Base-by-base conservation (phyloP, 1,139 yeast genomes). In the Diutina pseudorugosa region DNA sequence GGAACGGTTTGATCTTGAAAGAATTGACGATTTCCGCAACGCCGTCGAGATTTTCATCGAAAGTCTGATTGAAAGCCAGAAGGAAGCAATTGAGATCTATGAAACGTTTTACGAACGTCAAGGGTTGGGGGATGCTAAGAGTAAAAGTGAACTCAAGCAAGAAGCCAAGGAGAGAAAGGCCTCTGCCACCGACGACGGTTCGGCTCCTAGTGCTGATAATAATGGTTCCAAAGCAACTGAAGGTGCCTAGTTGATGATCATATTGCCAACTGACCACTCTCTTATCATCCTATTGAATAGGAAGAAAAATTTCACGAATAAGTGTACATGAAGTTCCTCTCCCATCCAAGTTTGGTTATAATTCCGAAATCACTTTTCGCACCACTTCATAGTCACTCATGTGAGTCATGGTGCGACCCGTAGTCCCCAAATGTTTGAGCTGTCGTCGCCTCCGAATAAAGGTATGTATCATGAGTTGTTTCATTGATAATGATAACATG, bases 81-180 rank as follows among this genome's bases (percentile, higher is more conserved):
- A 93, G 69, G 97, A 90, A 65, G 83, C 93, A 40, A 93, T 93
- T 59, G 98, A 93, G 67, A 68, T 88, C 36, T 93, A 97, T 95
- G 98, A 93, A 68, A 86, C 96, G 0, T 93, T 86, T 60, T 84
- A 83, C 61, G 83, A 79, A 57, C 63, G 73, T 41, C 75, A 73
- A 54, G 61, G 65, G 44, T 62, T 73, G 52, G 68, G 44, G 4
- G 44, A 20, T 12, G 21, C 25, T 4, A 41, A 12, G 8, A 12
- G 7, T 9, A 20, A 11, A 11, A 14, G n/a, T 12, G 44, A 41
- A 20, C 36, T 30, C 36, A 30, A 30, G 11, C 36, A 30, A 14
- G 36, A 30, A 30, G 36, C 36, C 5, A 30, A 30, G n/a, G n/a
- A 30, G n/a, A 30, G n/a, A 30, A 11, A 30, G 14, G n/a, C 36